Evolutionary conservation across 495 filamentous ascomycete species (phyloP), one percentile per base, ranked within the genome.

Genomic region (Aspergillus coremiiformis): DNA sequence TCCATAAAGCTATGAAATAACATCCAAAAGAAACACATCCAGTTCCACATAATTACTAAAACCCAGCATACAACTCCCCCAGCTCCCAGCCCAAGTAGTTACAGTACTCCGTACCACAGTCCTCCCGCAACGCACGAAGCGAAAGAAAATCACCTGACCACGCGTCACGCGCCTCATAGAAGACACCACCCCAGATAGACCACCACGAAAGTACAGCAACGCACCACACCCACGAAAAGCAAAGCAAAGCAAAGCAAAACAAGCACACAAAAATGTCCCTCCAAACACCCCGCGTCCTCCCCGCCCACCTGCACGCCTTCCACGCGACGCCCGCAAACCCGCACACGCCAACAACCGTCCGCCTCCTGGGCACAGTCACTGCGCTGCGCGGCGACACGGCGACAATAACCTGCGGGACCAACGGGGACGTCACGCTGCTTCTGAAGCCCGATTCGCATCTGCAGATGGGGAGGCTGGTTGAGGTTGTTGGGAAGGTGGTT

Each of bases 401-500:
- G 9, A 80, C 80, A 1, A 79, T 97, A 44, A 88, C 80, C 80
- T 74, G 84, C 75, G 67, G 82, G 5, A 61, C 50, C 17, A 63
- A 80, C 24, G 92, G 91, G 7, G 78, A 79, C 44, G 77, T 96
- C 44, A 85, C 81, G 19, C 71, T 85, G 15, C 73, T 84, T 48
- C 64, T 96, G 66, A 91, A 87, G 63, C 75, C 85, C 78, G 91
- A 96, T 55, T 78, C 80, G 27, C 88, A 95, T 65, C 71, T 97
- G 33, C 75, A 80, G 45, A 76, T 87, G 64, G 84, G 87, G 46
- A 89, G 88, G 66, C 80, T 86, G 39, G 84, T 86, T 15, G 94
- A 98, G 70, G 71, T 98, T 53, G 84, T 97, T 37, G 94, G 90
- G 47, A 96, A 93, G 69, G 91, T 98, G 49, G 84, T 90, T 52